Evolutionary conservation across 352 stramenopile species (phyloP), one percentile per base, ranked within the genome.

Genomic region (Phytophthora multivora): DNA sequence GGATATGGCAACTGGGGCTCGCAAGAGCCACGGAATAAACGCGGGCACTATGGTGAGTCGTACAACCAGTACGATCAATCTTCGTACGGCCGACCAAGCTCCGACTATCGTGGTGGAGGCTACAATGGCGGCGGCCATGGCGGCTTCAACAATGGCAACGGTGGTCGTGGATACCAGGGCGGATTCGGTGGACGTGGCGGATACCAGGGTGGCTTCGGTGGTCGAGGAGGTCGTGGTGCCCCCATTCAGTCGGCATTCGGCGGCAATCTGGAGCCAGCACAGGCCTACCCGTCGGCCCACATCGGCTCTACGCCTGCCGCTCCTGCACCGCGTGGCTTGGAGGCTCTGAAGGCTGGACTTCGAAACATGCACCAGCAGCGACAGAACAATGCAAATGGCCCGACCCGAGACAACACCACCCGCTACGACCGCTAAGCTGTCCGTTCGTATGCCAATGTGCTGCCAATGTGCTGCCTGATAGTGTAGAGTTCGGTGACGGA

Each of bases 341-440:
- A 95, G 18, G 86, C 86, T 19, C 59, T 95, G 23, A 92, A 92
- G 60, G 82, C 83, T 21, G 86, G 86, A 45, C 77, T 95, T 25
- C 86, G 86, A 51, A 95, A 81, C 73, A 95, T 95, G 83, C 86
- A 95, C 46, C 81, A 91, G 63, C 79, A 91, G 46, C 83, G 86
- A 31, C 73, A 71, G 43, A 65, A 59, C 49, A 69, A 73, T 31
- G 12, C 50, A 5, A 63, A 66, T 18, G 61, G 65, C 12, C 61
- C 61, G 13, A 35, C 59, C 12, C 40, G 53, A 21, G 33, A 46
- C 36, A 58, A 78, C 25, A 42, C 63, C 41, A 72, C 58, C 5
- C 81, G 79, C 51, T 91, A 89, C 55, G 79, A 91, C 36, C 79
- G 79, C 33, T 89, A 86, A 70, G 25, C 18, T 39, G n/a, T 31